Evolutionary conservation across 139 green algal genomes (phyloP).

Genomic region (Bryopsis sp.): DNA sequence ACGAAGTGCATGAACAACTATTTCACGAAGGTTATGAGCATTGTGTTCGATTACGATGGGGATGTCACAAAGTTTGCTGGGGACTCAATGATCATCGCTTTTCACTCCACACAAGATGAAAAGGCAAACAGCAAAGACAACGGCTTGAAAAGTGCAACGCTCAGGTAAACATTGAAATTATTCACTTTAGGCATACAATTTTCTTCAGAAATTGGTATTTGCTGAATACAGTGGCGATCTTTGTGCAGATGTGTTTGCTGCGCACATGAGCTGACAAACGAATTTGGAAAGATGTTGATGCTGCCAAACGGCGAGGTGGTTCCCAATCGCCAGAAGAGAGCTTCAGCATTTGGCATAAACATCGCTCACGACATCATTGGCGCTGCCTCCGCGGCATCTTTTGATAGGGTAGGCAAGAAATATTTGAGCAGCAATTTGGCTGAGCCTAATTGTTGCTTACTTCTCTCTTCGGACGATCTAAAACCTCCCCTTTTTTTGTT

Average conservation of each 20-base stretch:
- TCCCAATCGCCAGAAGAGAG: not conserved
- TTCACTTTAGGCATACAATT: no score
- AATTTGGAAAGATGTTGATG: constrained; percentile 56
- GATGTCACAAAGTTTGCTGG: constrained; percentile 80
- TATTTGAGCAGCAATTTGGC: not conserved
- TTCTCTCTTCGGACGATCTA: no score
- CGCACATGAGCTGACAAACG: constrained; percentile 37
- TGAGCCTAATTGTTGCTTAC: no score
- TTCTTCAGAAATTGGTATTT: no score
- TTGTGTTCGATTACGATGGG: constrained; percentile 40
- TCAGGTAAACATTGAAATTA: no score
- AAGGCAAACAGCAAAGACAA: not conserved
- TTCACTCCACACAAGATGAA: constrained; percentile 34
- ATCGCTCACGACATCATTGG: no score
- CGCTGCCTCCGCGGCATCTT: no score
- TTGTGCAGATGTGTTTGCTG: constrained; percentile 41
- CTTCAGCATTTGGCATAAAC: no score
- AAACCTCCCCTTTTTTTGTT: no score
- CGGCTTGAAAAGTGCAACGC: constrained; percentile 32
- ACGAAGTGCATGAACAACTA: constrained; percentile 78
- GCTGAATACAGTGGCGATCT: no score
- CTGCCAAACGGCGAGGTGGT: constrained; percentile 52
- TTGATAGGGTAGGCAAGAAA: no score
- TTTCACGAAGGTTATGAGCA: constrained; percentile 45
- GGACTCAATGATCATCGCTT: constrained; percentile 71